These are phyloP conservation scores for Phytophthora lateralis DNA, from an alignment of 352 stramenopile species.

Conservation along the genomic window DNA sequence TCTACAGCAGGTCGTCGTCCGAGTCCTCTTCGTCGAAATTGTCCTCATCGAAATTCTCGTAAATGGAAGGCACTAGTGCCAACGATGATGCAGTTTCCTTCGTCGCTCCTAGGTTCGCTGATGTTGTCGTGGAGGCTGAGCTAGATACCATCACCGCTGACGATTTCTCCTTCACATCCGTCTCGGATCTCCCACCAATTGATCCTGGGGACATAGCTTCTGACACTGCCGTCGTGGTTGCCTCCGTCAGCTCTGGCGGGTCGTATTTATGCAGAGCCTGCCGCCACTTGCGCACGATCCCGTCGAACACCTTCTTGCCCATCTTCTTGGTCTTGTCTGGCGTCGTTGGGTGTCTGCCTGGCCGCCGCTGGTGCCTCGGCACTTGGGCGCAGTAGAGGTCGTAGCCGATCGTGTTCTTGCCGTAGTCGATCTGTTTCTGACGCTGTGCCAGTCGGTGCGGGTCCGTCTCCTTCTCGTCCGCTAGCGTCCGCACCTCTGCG, in stretches of 20 bases:
- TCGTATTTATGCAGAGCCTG: constrained; percentile 85
- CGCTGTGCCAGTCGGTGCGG: constrained; percentile 83
- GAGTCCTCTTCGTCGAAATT: constrained; percentile 53
- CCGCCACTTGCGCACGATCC: constrained; percentile 77
- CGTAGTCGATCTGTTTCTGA: constrained; percentile 94
- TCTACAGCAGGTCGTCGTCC: constrained; percentile 76
- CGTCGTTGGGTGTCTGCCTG: constrained; percentile 66
- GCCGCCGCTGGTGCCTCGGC: constrained; percentile 53
- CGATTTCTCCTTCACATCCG: background rate
- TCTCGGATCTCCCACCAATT: background rate
- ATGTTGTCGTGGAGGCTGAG: constrained; percentile 5
- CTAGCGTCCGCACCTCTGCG: constrained; percentile 49
- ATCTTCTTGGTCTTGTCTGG: constrained; percentile 79
- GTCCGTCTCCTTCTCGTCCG: constrained; percentile 74
- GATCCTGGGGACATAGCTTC: background rate
- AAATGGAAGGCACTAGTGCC: constrained; percentile 48
- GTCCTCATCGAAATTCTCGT: constrained; percentile 73
- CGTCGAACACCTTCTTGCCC: constrained; percentile 87
- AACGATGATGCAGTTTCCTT: background rate
- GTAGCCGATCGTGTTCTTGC: constrained; percentile 93
- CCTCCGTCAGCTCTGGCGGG: constrained; percentile 60
- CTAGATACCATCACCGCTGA: background rate
- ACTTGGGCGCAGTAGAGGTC: constrained; percentile 79
- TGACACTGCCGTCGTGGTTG: constrained; percentile 1
- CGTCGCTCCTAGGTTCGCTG: constrained; percentile 1